Conservation (phyloP, 257 asterid species). For the Thymus quinquecostatus region DNA sequence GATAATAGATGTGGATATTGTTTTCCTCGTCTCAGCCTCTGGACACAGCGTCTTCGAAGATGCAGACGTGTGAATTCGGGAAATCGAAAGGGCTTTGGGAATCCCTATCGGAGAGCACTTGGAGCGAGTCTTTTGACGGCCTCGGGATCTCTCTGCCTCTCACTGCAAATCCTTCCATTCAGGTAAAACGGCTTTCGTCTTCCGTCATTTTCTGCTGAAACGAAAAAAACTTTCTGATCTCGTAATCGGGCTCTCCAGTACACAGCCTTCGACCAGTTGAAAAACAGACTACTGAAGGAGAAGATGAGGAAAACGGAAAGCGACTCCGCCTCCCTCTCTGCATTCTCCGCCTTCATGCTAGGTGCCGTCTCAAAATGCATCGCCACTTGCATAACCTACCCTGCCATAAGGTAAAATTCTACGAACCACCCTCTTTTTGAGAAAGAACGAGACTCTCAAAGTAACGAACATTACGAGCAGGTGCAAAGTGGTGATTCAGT, state of each 20-base stretch:
- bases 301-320: slow-evolving; percentile 40
- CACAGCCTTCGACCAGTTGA: slow-evolving; percentile 87
- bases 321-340: slow-evolving; percentile 58
- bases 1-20: slow-evolving; percentile 13
- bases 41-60: slow-evolving; percentile 92
- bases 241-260: slow-evolving; percentile 52
- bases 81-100: slow-evolving; percentile 83
- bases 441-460: neutral
- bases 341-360: slow-evolving; percentile 71
- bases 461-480: slow-evolving; percentile 35
- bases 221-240: slow-evolving; percentile 21
- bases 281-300: slow-evolving; percentile 58
- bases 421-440: neutral
- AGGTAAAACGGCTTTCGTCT: slow-evolving; percentile 48
- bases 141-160: slow-evolving; percentile 87
- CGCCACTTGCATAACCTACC: slow-evolving; percentile 88
- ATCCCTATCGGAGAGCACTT: slow-evolving; percentile 78
- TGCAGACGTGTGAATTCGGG: slow-evolving; percentile 94
- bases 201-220: neutral
- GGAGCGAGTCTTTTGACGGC: slow-evolving; percentile 85
- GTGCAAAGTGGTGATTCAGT: slow-evolving; percentile 90
- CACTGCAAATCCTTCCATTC: slow-evolving; percentile 89
- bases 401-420: slow-evolving; percentile 69
- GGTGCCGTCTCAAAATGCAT: slow-evolving; percentile 92
- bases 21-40: slow-evolving; percentile 66